Evolutionary conservation across 2,329 filamentous ascomycete species (phyloP), one percentile per base, ranked within the genome.

Genomic region (Monosporascus sp.): DNA sequence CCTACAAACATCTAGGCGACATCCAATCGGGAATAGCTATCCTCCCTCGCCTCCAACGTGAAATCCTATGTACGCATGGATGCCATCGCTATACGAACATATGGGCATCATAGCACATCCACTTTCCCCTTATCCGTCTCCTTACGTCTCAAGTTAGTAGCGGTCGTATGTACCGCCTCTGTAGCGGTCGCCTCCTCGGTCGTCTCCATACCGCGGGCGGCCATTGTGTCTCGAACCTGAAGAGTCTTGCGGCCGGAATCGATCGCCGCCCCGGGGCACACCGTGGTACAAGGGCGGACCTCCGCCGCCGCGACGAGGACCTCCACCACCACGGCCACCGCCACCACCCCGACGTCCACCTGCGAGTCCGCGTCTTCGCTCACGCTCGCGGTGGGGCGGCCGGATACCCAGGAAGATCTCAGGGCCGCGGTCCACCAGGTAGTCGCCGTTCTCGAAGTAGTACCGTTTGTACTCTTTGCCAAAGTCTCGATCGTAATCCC

Each of bases 371-470:
- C 69, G 63, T 47, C 67, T 64, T 36, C 72, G 70, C 64, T 69
- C 73, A 48, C 60, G 72, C 61, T 82, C 78, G 9, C 79, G 72
- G 54, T 81, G 77, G 1, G 83, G 82, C 24, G 81, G 82, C 24
- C 83, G 74, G 55, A 86, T 84, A 17, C 82, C 83, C 47, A 82
- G 72, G 63, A 86, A 86, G 38, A 85, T 83, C 66, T 91, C 88
- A 17, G 82, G 82, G 15, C 88, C 88, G 51, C 85, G 78, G 66
- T 91, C 87, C 45, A 91, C 86, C 51, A 91, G 83, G 6, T 70
- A 64, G 54, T 85, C 82, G 1, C 76, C 78, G 52, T 84, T 74
- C 66, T 90, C 86, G 60, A 91, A 91, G 0, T 85, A 86, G 66
- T 89, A 90, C 34, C 88, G 78, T 65, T 88, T 84, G 70, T 82